phyloP scores from a whole-genome alignment of 2,329 filamentous ascomycete genomes.

The Fusarium verrucosum region DNA sequence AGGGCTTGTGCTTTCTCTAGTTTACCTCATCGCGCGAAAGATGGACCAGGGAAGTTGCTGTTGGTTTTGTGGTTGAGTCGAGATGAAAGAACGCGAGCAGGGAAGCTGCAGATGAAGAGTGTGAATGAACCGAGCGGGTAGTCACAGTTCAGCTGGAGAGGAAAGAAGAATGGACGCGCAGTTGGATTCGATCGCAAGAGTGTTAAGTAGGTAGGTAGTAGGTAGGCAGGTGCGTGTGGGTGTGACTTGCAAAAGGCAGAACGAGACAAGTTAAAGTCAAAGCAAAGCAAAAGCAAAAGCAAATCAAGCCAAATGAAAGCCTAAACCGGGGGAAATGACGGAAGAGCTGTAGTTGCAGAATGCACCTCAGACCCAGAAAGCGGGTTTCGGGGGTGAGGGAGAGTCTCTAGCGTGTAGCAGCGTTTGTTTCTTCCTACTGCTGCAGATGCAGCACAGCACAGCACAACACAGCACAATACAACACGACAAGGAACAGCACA shows the following conservation, averaged over 20 bases:
- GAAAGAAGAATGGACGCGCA: background rate
- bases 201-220: no score
- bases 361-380: slow-evolving; percentile 31
- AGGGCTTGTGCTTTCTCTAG: slow-evolving; percentile 23
- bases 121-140: background rate
- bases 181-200: slow-evolving; percentile 5
- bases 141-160: background rate
- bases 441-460: slow-evolving; percentile 6
- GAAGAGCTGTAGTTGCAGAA: slow-evolving; percentile 32
- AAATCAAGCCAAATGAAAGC: slow-evolving; percentile 22
- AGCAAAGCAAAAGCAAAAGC: slow-evolving; percentile 18
- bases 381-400: slow-evolving; percentile 34
- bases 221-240: background rate
- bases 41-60: slow-evolving; percentile 10
- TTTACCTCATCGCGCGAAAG: slow-evolving; percentile 32
- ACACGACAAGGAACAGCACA: background rate
- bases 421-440: slow-evolving; percentile 16
- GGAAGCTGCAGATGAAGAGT: background rate
- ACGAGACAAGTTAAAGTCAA: slow-evolving; percentile 8
- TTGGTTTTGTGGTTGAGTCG: slow-evolving; percentile 9
- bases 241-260: slow-evolving; percentile 31
- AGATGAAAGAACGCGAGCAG: slow-evolving; percentile 15
- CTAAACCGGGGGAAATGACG: slow-evolving; percentile 29
- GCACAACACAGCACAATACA: no score
- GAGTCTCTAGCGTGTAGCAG: slow-evolving; percentile 30